These are phyloP conservation scores for Pilobolus umbonatus DNA, from an alignment of 192 early-diverging fungal genomes.

Conservation along the genomic window DNA sequence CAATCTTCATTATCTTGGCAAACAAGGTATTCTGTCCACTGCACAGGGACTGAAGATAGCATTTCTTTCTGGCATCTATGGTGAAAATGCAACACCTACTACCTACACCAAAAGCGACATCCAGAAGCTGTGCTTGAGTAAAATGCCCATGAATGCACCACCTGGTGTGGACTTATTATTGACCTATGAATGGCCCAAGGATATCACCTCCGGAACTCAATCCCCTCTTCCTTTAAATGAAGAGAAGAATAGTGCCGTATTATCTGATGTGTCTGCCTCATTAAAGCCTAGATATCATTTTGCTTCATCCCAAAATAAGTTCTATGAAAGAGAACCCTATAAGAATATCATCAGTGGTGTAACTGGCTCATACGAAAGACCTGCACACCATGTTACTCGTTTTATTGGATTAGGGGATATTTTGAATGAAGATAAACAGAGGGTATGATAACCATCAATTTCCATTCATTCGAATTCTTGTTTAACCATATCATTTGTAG, in stretches of 20 bases:
- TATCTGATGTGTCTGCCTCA: slow-evolving; percentile 42
- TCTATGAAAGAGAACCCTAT: slow-evolving; percentile 87
- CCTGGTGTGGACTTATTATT: slow-evolving; percentile 74
- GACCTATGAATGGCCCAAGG: slow-evolving; percentile 77
- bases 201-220: slow-evolving; percentile 32
- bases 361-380: slow-evolving; percentile 17
- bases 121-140: slow-evolving; percentile 23
- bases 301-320: slow-evolving; percentile 57
- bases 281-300: slow-evolving; percentile 90
- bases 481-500: slow-evolving; percentile 19
- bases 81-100: slow-evolving; percentile 14
- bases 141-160: slow-evolving; percentile 34
- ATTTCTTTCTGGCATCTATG: slow-evolving; percentile 47
- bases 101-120: slow-evolving; percentile 34
- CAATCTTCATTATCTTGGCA: slow-evolving; percentile 70
- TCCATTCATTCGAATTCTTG: no score
- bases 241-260: background rate
- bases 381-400: slow-evolving; percentile 61
- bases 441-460: slow-evolving; percentile 39
- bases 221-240: background rate
- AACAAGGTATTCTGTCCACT: slow-evolving; percentile 51
- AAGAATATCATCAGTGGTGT: slow-evolving; percentile 44
- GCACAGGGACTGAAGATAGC: slow-evolving; percentile 58
- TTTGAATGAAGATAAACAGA: slow-evolving; percentile 59
- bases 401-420: slow-evolving; percentile 78